Evolutionary conservation across 2,329 filamentous ascomycete species (phyloP).

Genomic region (Pezizomycotina sp.): DNA sequence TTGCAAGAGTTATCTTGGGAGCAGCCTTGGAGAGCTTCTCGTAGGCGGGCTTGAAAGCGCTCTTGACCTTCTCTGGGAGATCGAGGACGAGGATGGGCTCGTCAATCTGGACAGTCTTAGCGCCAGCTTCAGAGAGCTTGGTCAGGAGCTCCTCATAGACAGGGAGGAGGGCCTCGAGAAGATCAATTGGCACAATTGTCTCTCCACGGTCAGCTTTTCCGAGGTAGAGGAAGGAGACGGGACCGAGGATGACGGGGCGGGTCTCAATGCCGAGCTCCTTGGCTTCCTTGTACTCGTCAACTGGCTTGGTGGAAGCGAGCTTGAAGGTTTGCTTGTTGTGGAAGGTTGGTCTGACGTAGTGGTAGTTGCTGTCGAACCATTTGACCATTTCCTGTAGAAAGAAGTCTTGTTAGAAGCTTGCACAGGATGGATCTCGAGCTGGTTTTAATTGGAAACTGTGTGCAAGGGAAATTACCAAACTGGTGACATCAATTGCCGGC

Average conservation of each 20-base stretch:
- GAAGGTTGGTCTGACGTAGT: slow-evolving; percentile 98
- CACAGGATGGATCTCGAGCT: not conserved
- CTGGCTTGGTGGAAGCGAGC: slow-evolving; percentile 74
- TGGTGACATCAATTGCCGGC: slow-evolving; percentile 63
- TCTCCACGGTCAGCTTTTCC: slow-evolving; percentile 96
- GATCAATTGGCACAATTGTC: slow-evolving; percentile 78
- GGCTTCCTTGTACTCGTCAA: slow-evolving; percentile 86
- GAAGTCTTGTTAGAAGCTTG: slow-evolving; percentile 3
- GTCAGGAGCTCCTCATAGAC: slow-evolving; percentile 84
- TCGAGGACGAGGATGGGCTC: slow-evolving; percentile 96
- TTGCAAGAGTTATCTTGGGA: slow-evolving; percentile 78
- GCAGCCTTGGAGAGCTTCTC: slow-evolving; percentile 55
- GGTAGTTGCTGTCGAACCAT: slow-evolving; percentile 99
- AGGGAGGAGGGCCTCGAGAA: slow-evolving; percentile 82
- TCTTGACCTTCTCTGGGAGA: slow-evolving; percentile 75
- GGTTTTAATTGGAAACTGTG: slow-evolving; percentile 3
- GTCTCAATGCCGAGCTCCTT: slow-evolving; percentile 91
- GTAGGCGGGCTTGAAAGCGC: slow-evolving; percentile 94
- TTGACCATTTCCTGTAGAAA: slow-evolving; percentile 78
- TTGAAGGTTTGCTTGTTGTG: slow-evolving; percentile 95
- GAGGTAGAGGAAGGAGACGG: slow-evolving; percentile 92
- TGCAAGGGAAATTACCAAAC: slow-evolving; percentile 40
- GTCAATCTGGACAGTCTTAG: slow-evolving; percentile 93
- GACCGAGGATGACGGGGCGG: slow-evolving; percentile 85
- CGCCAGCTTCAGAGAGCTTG: slow-evolving; percentile 90